Percentiles rank a stretch among this genome's conserved stretches.
phyloP scores from a whole-genome alignment of 2,329 filamentous ascomycete genomes.

The Pseudogymnoascus sp. region DNA sequence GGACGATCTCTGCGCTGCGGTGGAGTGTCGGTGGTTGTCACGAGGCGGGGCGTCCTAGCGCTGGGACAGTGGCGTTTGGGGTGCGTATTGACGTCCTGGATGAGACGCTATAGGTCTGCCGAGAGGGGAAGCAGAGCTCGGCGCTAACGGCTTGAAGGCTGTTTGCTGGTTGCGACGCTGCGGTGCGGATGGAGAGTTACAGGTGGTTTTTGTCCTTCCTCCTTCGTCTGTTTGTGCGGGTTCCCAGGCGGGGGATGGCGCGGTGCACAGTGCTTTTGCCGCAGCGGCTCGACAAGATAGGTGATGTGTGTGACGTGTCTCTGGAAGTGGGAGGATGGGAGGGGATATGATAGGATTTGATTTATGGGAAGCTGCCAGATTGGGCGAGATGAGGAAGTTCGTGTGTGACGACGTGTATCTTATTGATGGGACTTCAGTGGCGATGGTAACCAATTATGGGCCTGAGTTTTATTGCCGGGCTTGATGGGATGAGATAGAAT shows the following conservation, averaged over 20 bases:
- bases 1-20: background rate
- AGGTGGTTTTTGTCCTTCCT: background rate
- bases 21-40: background rate
- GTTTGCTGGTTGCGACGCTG: background rate
- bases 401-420: conserved; percentile 1
- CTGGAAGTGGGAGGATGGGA: background rate
- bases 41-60: background rate
- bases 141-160: background rate
- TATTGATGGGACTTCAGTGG: background rate
- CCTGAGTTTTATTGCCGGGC: background rate
- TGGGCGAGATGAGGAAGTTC: background rate
- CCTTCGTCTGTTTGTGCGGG: background rate
- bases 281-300: background rate
- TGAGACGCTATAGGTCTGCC: background rate
- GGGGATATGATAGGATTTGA: background rate
- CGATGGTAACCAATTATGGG: background rate
- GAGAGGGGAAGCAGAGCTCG: background rate
- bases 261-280: background rate
- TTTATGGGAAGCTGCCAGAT: background rate
- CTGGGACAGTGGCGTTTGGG: background rate
- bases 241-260: background rate
- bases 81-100: background rate
- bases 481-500: background rate
- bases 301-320: background rate
- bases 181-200: background rate